A percentile compares a stretch with the other conserved stretches of the same genome.
Evolutionary conservation across 1,284 basidiomycete species (phyloP).

Genomic region (Schizophyllum commune): DNA sequence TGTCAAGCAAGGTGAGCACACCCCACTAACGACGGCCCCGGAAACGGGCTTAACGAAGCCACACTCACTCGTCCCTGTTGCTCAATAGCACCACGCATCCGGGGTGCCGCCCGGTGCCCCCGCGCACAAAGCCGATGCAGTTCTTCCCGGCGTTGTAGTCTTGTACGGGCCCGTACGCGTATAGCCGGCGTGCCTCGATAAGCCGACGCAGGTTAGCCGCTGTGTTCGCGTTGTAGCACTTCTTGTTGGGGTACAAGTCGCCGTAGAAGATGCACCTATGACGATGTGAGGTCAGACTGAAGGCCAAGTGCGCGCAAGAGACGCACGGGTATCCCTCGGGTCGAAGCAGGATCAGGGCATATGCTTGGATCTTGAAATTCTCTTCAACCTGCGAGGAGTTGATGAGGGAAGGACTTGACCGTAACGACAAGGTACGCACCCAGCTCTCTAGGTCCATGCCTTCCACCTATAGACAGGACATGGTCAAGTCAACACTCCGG

Average conservation of each 20-base stretch:
- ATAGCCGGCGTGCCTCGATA: conserved; percentile 51
- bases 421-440: conserved; percentile 34
- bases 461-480: conserved; percentile 39
- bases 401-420: conserved; percentile 3
- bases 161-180: conserved; percentile 52
- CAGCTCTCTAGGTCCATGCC: conserved; percentile 74
- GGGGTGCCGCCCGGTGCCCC: conserved; percentile 38
- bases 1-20: conserved; percentile 6
- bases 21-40: background rate
- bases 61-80: conserved; percentile 39
- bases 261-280: conserved; percentile 86
- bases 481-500: conserved; percentile 2
- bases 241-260: conserved; percentile 70
- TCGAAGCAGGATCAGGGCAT: conserved; percentile 82
- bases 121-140: conserved; percentile 69
- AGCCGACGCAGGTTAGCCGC: conserved; percentile 43
- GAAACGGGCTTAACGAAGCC: background rate
- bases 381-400: conserved; percentile 42
- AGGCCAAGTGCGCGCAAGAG: background rate
- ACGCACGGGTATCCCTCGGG: conserved; percentile 80
- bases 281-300: background rate
- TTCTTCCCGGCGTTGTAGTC: conserved; percentile 55
- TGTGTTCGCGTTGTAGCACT: conserved; percentile 52
- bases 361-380: conserved; percentile 73
- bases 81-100: conserved; percentile 68